Evolutionary conservation across 768 basidiomycete species (phyloP), one percentile per base, ranked within the genome.

Genomic region (Heimioporus sp.): DNA sequence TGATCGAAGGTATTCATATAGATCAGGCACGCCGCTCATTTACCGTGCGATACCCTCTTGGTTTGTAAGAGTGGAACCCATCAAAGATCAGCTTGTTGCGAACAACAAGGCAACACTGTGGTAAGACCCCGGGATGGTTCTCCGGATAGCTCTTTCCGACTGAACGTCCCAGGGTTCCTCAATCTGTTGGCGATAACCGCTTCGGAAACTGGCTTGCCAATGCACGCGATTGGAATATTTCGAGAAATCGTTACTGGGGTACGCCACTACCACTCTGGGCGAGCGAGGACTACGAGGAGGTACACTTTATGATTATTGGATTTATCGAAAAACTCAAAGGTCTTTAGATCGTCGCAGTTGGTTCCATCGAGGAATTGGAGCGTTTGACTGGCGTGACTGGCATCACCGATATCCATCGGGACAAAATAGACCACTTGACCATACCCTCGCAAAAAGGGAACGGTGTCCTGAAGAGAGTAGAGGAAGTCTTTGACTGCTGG

Each of bases 401-500:
- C 34, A 88, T 98, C 69, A 89, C 75, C 13, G 95, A 99, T 69
- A 72, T 99, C 40, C 96, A 98, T 72, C 78, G 95, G 49, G 93
- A 99, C 57, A 91, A 84, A 64, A 93, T 99, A 62, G 95, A 98
- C 67, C 84, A 92, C 65, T 90, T 99, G 73, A 95, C 92, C 45
- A 98, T 98, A 62, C 97, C 96, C 10, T 97, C 94, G 17, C 76
- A 86, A 65, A 72, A 82, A 67, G 96, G 95, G 47, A 95, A 92
- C 61, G 96, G 96, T 15, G 70, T 72, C 11, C 73, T 99, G 20
- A 90, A 80, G 70, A 86, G 97, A 44, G 79, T 98, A n/a, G 92
- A 97, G 53, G 97, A 98, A 69, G 93, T 99, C 35, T 98, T 99
- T 65, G 97, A 99, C 66, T 99, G 97, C 65, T 99, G 97, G 97